Conservation (phyloP, 192 early-diverging fungal species). For the Coemansia sp. region DNA sequence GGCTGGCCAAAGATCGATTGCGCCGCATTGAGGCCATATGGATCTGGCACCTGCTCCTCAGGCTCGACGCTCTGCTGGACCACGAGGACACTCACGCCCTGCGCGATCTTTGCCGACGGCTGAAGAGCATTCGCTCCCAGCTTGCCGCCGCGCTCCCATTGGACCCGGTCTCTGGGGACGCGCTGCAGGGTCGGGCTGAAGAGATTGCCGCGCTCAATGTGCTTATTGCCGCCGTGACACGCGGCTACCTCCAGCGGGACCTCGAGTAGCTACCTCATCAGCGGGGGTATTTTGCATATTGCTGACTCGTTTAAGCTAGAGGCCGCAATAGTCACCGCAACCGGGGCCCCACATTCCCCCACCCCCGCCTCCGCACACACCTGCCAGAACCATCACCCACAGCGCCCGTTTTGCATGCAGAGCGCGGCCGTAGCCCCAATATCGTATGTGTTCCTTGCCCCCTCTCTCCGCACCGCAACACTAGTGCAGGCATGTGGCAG, state of each 20-base stretch:
- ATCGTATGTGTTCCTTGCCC: too few relatives aligned
- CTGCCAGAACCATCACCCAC: too few relatives aligned
- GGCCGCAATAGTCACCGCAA: too few relatives aligned
- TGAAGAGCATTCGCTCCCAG: constrained; percentile 10
- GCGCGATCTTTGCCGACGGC: constrained; percentile 37
- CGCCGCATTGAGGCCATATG: constrained; percentile 26
- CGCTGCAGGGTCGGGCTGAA: constrained; percentile 6
- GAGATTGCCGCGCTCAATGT: constrained; percentile 43
- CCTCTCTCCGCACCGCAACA: too few relatives aligned
- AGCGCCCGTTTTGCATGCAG: too few relatives aligned
- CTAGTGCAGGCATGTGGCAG: too few relatives aligned
- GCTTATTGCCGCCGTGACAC: constrained; percentile 28
- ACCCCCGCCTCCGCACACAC: not conserved
- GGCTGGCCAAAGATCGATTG: constrained; percentile 22
- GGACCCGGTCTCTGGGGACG: too few relatives aligned
- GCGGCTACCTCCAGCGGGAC: constrained; percentile 36
- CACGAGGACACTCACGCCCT: constrained; percentile 35
- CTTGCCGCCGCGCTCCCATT: too few relatives aligned
- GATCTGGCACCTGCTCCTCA: constrained; percentile 41
- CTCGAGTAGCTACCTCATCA: constrained; percentile 4
- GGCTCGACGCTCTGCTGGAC: constrained; percentile 32
- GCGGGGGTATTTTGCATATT: too few relatives aligned
- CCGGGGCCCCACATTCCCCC: too few relatives aligned
- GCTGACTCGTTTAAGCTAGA: too few relatives aligned
- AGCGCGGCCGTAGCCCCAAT: too few relatives aligned